These are phyloP conservation scores for Fusarium cicatricum DNA, from an alignment of 2,329 filamentous ascomycete genomes.

Conservation along the genomic window DNA sequence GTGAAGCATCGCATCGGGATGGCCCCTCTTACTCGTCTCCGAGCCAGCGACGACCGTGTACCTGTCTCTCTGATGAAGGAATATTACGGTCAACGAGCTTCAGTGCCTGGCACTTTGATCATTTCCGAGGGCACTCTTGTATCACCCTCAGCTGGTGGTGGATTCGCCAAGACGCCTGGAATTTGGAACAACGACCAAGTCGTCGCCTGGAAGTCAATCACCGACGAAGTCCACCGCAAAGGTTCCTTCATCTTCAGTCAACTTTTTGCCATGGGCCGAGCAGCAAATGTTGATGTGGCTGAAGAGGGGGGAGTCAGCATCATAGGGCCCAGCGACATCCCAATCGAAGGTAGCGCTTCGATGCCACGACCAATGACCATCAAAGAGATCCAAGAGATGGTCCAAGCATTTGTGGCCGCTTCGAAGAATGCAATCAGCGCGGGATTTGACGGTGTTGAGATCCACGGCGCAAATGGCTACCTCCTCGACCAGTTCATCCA, in stretches of 20 bases:
- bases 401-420: constrained; percentile 63
- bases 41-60: constrained; percentile 50
- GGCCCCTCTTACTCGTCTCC: constrained; percentile 64
- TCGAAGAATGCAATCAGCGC: constrained; percentile 64
- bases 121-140: constrained; percentile 57
- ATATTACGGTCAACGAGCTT: constrained; percentile 57
- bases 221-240: constrained; percentile 69
- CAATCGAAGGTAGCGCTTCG: constrained; percentile 55
- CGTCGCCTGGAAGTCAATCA: constrained; percentile 66
- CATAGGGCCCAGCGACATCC: constrained; percentile 40
- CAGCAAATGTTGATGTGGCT: constrained; percentile 48
- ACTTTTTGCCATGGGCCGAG: constrained; percentile 68
- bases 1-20: constrained; percentile 59
- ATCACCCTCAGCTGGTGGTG: constrained; percentile 45
- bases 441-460: constrained; percentile 76
- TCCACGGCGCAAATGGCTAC: constrained; percentile 66
- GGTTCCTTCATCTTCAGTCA: constrained; percentile 68
- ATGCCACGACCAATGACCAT: constrained; percentile 70
- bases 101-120: constrained; percentile 52
- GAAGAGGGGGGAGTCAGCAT: constrained; percentile 41
- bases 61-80: constrained; percentile 49
- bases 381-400: constrained; percentile 69
- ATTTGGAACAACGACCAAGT: constrained; percentile 67
- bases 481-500: constrained; percentile 68
- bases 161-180: constrained; percentile 59